A percentile compares a stretch with the other conserved stretches of the same genome.
Evolutionary conservation across 768 basidiomycete species (phyloP).

Genomic region (Auricularia cornea): DNA sequence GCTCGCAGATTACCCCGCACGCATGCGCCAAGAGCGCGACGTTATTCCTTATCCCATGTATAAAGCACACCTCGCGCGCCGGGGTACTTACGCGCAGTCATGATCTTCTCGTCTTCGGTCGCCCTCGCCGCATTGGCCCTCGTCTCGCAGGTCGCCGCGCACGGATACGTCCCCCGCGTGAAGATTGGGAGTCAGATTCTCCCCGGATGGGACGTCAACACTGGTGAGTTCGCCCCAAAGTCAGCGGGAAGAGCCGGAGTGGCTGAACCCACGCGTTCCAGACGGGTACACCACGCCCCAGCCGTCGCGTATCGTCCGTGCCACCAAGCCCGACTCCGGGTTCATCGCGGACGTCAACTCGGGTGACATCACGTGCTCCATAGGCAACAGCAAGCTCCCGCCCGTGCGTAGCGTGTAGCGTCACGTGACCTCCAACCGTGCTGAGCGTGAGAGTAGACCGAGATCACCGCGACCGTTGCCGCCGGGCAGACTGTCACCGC

Average conservation of each 20-base stretch:
- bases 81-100: background rate
- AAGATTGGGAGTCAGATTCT: constrained; percentile 5
- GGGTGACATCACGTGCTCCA: constrained; percentile 6
- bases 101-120: background rate
- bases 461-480: constrained; percentile 1
- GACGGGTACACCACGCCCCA: background rate
- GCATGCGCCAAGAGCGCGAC: background rate
- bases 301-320: constrained; percentile 3
- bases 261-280: too few relatives aligned
- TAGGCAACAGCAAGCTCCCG: constrained; percentile 5
- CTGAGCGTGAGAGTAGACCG: background rate
- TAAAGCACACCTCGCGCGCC: background rate
- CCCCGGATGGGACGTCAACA: constrained; percentile 5
- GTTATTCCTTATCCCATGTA: background rate
- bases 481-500: constrained; percentile 2
- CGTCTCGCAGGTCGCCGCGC: background rate
- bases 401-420: background rate
- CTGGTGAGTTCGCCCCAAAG: background rate
- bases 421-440: background rate
- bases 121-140: background rate
- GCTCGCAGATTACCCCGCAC: background rate
- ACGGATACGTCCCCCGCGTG: constrained; percentile 2
- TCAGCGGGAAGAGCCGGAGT: background rate
- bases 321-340: background rate
- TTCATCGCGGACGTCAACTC: constrained; percentile 2